These are phyloP conservation scores for Nakazawaea molendinolei DNA, from an alignment of 805 yeast species.

Conservation along the genomic window DNA sequence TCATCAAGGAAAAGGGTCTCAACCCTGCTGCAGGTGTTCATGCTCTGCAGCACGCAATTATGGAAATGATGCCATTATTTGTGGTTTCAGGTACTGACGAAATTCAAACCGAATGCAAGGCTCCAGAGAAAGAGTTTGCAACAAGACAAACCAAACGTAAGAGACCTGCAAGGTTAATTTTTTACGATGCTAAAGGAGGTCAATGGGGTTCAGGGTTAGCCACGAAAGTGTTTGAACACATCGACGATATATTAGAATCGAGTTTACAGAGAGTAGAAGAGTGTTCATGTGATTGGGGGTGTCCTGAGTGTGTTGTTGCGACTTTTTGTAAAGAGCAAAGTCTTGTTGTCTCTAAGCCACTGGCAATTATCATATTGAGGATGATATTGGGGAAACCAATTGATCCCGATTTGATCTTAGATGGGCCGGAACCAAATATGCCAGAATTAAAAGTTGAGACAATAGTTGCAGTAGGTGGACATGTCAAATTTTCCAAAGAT, in stretches of 20 bases:
- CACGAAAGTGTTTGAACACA: conserved; percentile 71
- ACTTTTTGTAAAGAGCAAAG: conserved; percentile 75
- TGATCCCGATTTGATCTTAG: conserved; percentile 41
- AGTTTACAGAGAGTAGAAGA: conserved; percentile 52
- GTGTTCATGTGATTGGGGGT: conserved; percentile 66
- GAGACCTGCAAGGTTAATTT: conserved; percentile 82
- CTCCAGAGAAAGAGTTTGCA: conserved; percentile 94
- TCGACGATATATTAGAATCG: conserved; percentile 55
- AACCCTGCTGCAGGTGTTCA: conserved; percentile 90
- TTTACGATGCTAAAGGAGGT: conserved; percentile 82
- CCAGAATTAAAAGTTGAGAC: conserved; percentile 68
- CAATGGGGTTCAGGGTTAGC: conserved; percentile 73
- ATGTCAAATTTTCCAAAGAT: conserved; percentile 57
- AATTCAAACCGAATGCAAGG: conserved; percentile 89
- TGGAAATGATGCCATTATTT: conserved; percentile 69
- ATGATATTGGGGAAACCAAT: conserved; percentile 49
- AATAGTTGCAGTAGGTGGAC: conserved; percentile 43
- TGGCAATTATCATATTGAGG: conserved; percentile 65
- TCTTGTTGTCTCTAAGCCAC: conserved; percentile 82
- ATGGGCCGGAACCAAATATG: conserved; percentile 75
- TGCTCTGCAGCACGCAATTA: conserved; percentile 88
- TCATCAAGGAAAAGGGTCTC: conserved; percentile 49
- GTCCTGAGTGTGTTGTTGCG: conserved; percentile 84
- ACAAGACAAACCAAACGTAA: conserved; percentile 60
- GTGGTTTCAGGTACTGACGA: conserved; percentile 73